Evolutionary conservation across 805 yeast genomes (phyloP), one percentile per base, ranked within the genome.

Genomic region (Aciculoconidium aculeatum): DNA sequence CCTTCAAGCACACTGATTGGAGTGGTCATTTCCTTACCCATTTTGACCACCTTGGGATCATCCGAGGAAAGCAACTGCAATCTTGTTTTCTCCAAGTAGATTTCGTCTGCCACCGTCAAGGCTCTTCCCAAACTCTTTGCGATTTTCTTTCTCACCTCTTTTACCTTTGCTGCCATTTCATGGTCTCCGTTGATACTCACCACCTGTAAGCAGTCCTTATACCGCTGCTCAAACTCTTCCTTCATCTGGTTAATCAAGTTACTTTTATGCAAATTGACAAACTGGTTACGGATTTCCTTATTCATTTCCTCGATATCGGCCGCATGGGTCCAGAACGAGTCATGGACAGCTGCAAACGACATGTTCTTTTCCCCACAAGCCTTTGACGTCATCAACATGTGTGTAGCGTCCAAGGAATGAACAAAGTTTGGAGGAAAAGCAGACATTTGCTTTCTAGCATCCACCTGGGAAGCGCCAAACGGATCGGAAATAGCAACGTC

Each of bases 321-420:
- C 1, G 98, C 96, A 52, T 92, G 97, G 0, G 97, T 87, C 98
- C 98, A 90, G 54, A 84, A 90, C 1, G 97, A 90, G 53, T 90
- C 98, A 56, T 90, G 98, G 14, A 90, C 98, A 1, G 97, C 77
- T 0, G 97, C 96, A 67, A 92, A 90, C 8, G 76, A 65, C 28
- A 92, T 56, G 0, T 73, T 75, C 2, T 51, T 50, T 23, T 77
- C 68, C 4, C 80, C 75, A 54, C 96, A 86, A 14, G 76, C 76
- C 28, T 75, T 65, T 0, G 96, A 94, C 6, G 95, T 81, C 65
- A 88, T 60, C 29, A 92, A 65, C 98, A 90, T 92, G 53, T 90
- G 98, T 0, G 96, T 80, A 1, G 97, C 97, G 67, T 90, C 98
- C 34, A 90, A 65, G 0, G 97, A 90, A 52, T 90, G 98, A 30